phyloP scores from a whole-genome alignment of 495 filamentous ascomycete genomes.

The Massariosphaeria phaeospora region DNA sequence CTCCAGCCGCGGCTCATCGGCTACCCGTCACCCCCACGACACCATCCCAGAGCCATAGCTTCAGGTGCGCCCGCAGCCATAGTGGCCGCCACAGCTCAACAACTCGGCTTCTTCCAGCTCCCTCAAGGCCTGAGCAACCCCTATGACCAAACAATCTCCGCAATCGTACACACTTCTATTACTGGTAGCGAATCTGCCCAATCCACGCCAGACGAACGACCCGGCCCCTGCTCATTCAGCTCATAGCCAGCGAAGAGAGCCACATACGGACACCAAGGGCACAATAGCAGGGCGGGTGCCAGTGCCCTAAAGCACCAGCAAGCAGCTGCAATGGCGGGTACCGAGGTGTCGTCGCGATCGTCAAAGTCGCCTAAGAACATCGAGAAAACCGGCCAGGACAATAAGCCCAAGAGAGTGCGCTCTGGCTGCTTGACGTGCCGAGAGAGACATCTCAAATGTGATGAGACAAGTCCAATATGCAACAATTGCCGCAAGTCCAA shows the following conservation, averaged over 20 bases:
- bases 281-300: not conserved
- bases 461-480: conserved; percentile 76
- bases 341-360: conserved; percentile 2
- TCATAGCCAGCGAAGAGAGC: conserved; percentile 10
- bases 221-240: conserved; percentile 11
- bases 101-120: conserved; percentile 19
- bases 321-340: conserved; percentile 9
- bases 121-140: conserved; percentile 8
- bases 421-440: conserved; percentile 45
- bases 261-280: not conserved
- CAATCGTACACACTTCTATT: too few relatives aligned
- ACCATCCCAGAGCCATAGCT: not conserved
- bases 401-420: conserved; percentile 42
- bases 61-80: conserved; percentile 7
- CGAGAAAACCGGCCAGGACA: conserved; percentile 19
- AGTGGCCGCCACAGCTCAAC: conserved; percentile 29
- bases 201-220: conserved; percentile 1
- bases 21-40: not conserved
- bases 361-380: too few relatives aligned
- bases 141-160: conserved; percentile 9
- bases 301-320: conserved; percentile 15
- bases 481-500: conserved; percentile 86
- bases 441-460: conserved; percentile 65
- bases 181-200: too few relatives aligned
- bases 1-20: not conserved